Evolutionary conservation across 768 basidiomycete genomes (phyloP).

Genomic region (Mrakia frigida): DNA sequence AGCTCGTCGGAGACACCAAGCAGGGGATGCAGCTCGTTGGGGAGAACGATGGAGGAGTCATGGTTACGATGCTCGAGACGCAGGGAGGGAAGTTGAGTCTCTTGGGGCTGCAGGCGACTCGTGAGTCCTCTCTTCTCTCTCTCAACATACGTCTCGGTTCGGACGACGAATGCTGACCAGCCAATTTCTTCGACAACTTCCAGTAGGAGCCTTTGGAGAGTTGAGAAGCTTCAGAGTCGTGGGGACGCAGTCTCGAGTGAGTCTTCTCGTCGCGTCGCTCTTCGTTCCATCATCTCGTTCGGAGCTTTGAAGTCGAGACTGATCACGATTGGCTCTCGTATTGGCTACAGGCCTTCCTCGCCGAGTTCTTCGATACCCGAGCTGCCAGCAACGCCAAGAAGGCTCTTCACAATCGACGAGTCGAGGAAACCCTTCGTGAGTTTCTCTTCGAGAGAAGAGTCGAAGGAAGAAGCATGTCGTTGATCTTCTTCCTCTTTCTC

Average conservation of each 20-base stretch:
- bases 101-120: slow-evolving; percentile 12
- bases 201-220: slow-evolving; percentile 12
- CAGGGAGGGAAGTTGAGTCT: not conserved
- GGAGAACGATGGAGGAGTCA: slow-evolving; percentile 22
- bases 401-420: slow-evolving; percentile 14
- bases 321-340: no score
- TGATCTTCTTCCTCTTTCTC: not conserved
- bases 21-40: slow-evolving; percentile 16
- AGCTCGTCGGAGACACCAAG: slow-evolving; percentile 18
- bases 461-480: not conserved
- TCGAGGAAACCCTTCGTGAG: slow-evolving; percentile 16
- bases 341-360: not conserved
- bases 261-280: no score
- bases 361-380: slow-evolving; percentile 24
- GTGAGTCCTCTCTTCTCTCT: not conserved
- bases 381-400: slow-evolving; percentile 8
- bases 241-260: slow-evolving; percentile 8
- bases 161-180: no score
- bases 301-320: no score
- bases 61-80: slow-evolving; percentile 5
- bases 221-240: slow-evolving; percentile 15
- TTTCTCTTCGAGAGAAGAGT: not conserved
- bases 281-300: no score
- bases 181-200: not conserved
- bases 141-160: no score